Evolutionary conservation across 2,329 filamentous ascomycete genomes (phyloP), one percentile per base, ranked within the genome.

Genomic region (Fusarium hainanense): DNA sequence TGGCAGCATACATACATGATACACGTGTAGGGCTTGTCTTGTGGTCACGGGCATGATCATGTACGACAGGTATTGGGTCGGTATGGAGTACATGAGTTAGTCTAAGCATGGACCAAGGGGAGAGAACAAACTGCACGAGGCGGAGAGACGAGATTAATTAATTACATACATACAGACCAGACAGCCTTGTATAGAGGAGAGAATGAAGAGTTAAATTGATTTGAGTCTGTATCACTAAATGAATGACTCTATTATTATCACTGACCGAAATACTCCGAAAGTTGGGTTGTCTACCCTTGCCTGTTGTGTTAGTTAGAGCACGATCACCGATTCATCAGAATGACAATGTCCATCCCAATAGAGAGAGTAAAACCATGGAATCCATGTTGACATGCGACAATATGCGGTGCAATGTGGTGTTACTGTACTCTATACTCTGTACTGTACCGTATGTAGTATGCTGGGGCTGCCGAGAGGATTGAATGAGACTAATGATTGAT

Each of bases 221-320:
- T 40, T 43, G 18, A 41, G 28, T 46, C 27, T n/a, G 21, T 23
- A 23, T 23, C 21, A 23, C 21, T 23, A 23, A 23, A 23, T 23
- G 21, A 23, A 23, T 23, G 21, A 21, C 18, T n/a, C 27, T 54
- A 50, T 50, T 50, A 50, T 42, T 47, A 37, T 37, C 23, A 40
- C 34, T 54, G 64, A 68, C 59, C 32, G 63, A 70, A 70, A 37
- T 68, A 59, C 68, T 70, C 68, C 68, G 68, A 69, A 58, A 51
- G 68, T 20, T 71, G 59, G 54, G 68, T 20, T 71, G 68, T 34
- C 32, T 44, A 55, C 63, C 67, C 67, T 47, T 49, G 67, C 54
- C 25, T 55, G 37, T 37, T 37, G 14, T 32, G 30, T 32, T 20
- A 48, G 11, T 11, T n/a, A 43, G 20, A 42, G 48, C 54, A 58